A percentile compares a stretch with the other conserved stretches of the same genome.
These are phyloP conservation scores for Phoenix roebelenii DNA, from an alignment of 176 grass and related monocot species.

Conservation along the genomic window DNA sequence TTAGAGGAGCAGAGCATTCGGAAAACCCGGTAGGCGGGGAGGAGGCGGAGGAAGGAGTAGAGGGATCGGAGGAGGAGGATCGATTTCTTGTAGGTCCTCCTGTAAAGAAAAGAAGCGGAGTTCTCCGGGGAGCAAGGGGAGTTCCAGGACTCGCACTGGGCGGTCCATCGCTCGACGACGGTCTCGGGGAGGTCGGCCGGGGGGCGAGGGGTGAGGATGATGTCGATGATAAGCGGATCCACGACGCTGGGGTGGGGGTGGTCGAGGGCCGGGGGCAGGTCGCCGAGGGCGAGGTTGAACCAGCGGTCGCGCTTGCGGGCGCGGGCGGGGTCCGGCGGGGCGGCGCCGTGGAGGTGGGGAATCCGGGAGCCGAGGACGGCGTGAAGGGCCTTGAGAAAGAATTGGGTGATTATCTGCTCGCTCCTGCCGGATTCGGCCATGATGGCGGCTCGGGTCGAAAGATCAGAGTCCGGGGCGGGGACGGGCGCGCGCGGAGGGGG, in stretches of 20 bases:
- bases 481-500: not conserved
- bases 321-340: not conserved
- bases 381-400: constrained; percentile 80
- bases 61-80: constrained; percentile 1
- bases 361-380: constrained; percentile 60
- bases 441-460: too few relatives aligned
- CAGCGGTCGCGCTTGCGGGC: constrained; percentile 21
- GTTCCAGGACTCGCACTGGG: constrained; percentile 9
- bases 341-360: constrained; percentile 32
- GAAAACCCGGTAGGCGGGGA: constrained; percentile 69
- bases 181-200: not conserved
- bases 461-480: not conserved
- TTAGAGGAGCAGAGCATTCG: constrained; percentile 54
- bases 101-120: not conserved
- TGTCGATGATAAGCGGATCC: constrained; percentile 14
- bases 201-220: constrained; percentile 9
- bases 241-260: not conserved
- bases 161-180: constrained; percentile 15
- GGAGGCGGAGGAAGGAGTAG: constrained; percentile 52
- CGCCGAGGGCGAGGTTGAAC: constrained; percentile 22
- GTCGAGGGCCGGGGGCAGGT: not conserved
- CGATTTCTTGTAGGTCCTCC: constrained; percentile 19
- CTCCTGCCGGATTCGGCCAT: constrained; percentile 48
- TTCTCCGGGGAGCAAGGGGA: not conserved
- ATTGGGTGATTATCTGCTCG: constrained; percentile 76